Conservation (phyloP, 345 rosid species). For the Citrus mangshanensis region DNA sequence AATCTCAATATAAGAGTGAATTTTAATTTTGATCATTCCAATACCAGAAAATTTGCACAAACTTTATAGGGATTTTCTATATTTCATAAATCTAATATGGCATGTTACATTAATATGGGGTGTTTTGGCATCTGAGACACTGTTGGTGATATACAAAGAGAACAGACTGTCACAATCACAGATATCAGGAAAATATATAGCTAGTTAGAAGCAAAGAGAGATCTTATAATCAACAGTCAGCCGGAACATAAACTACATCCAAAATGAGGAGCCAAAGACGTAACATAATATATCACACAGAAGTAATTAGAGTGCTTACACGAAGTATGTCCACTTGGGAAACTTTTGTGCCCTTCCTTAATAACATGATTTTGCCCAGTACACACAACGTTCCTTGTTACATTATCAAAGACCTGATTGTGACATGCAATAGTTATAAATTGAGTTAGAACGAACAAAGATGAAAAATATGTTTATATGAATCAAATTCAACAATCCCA, state of each 20-base stretch:
- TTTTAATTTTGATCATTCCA: background rate
- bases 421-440: conserved; percentile 14
- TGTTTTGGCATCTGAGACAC: background rate
- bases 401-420: conserved; percentile 51
- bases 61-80: background rate
- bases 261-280: background rate
- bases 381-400: conserved; percentile 65
- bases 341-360: conserved; percentile 93
- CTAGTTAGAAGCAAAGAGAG: background rate
- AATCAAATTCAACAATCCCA: background rate
- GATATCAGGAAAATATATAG: background rate
- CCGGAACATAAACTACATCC: background rate
- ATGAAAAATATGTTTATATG: background rate
- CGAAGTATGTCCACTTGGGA: conserved; percentile 96
- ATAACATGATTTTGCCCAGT: conserved; percentile 66
- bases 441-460: conserved; percentile 5
- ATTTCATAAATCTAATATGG: background rate
- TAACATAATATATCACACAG: background rate
- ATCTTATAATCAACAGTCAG: background rate
- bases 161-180: background rate
- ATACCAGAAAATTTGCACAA: background rate
- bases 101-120: background rate
- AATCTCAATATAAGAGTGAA: background rate
- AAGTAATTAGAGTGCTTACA: conserved; percentile 44
- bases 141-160: background rate